Conservation (phyloP, 2,329 filamentous ascomycete species). For the Botrytis tulipae region DNA sequence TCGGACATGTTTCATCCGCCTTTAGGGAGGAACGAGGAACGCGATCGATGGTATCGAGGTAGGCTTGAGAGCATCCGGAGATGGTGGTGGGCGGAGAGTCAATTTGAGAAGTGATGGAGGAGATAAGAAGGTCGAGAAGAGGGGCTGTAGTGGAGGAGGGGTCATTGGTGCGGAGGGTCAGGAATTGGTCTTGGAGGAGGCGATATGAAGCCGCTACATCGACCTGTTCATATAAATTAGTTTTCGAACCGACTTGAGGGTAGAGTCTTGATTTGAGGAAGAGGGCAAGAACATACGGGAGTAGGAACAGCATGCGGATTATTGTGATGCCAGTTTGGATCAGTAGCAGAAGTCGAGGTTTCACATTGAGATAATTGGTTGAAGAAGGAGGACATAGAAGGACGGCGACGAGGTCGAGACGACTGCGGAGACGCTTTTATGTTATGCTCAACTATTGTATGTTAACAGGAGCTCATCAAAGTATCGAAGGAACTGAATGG, state of each 20-base stretch:
- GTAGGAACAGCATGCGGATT: slow-evolving; percentile 59
- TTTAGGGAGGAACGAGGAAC: slow-evolving; percentile 52
- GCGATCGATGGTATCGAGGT: slow-evolving; percentile 58
- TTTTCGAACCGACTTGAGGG: background rate
- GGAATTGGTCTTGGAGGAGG: slow-evolving; percentile 58
- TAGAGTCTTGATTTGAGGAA: background rate
- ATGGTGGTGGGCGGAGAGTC: slow-evolving; percentile 52
- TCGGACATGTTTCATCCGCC: slow-evolving; percentile 55
- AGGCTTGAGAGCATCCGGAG: slow-evolving; percentile 56
- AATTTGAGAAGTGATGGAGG: slow-evolving; percentile 50
- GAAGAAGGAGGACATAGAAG: slow-evolving; percentile 65
- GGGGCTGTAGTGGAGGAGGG: slow-evolving; percentile 42
- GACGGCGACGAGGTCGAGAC: slow-evolving; percentile 45
- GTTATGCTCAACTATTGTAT: slow-evolving; percentile 59
- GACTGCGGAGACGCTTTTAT: slow-evolving; percentile 46
- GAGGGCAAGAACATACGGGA: slow-evolving; percentile 38
- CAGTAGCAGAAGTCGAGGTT: slow-evolving; percentile 34
- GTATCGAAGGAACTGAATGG: background rate
- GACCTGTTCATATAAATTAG: slow-evolving; percentile 34
- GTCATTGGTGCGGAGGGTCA: slow-evolving; percentile 49
- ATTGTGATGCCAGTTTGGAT: slow-evolving; percentile 37
- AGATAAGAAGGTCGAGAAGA: slow-evolving; percentile 52
- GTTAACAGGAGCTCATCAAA: slow-evolving; percentile 20
- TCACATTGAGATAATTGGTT: slow-evolving; percentile 48
- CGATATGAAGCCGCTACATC: slow-evolving; percentile 57